Evolutionary conservation across 208 protist genomes (phyloP), one percentile per base, ranked within the genome.

Genomic region (Angomonas desouzai): DNA sequence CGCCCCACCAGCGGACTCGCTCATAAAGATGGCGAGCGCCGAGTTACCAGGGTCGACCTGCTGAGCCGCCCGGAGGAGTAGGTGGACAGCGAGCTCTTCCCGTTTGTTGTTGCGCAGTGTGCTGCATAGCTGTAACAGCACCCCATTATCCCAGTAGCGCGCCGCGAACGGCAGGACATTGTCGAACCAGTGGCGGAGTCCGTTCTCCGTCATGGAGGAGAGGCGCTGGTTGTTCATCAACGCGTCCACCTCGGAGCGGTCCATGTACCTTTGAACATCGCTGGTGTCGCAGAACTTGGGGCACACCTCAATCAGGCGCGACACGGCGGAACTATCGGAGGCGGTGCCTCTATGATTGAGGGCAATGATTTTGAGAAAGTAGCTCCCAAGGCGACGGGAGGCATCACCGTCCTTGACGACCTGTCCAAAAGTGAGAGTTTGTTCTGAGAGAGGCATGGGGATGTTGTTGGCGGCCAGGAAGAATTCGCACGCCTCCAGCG

Each of bases 61-160:
- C 62, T 61, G 60, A 10, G 90, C 82, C 32, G 90, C 87, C 64
- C 90, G 87, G 48, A 96, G 78, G n/a, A 96, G 78, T 9, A 96
- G 76, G 65, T 80, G 75, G 43, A 93, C 76, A 7, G 81, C 78
- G 3, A 80, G 60, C 43, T 86, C 80, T 57, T 93, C 87, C 23
- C 78, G 78, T 59, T 90, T 89, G 22, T 83, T 56, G 23, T 69
- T 66, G 29, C 76, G 69, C 30, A 96, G 79, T 67, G 91, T 79
- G 48, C 89, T 82, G 64, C 85, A 92, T 32, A 96, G 85, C 38
- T 63, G 74, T 33, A 79, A 60, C 9, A 96, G 76, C 18, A 84
- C 76, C n/a, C 90, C 90, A 18, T 79, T 85, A 27, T 70, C 76
- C 85, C 90, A 93, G 53, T 89, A 85, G 36, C 69, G 60, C 7